Percentiles rank a stretch among this genome's conserved stretches.
phyloP scores from a whole-genome alignment of 345 rosid species.

The Psidium friedrichsthalianum region DNA sequence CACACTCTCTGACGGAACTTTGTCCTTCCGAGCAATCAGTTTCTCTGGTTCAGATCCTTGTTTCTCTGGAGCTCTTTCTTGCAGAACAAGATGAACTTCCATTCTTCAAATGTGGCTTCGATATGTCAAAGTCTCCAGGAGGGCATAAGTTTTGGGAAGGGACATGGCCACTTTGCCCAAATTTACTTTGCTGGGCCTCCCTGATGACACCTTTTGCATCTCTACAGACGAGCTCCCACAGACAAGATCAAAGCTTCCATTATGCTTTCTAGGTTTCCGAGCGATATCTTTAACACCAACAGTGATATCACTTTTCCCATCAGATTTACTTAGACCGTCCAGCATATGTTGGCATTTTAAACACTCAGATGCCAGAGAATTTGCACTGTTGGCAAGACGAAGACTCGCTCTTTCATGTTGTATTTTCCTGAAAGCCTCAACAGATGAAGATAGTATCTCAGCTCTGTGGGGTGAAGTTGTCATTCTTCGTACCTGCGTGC shows the following conservation, averaged over 20 bases:
- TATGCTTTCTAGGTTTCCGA: slow-evolving; percentile 16
- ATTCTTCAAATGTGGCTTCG: slow-evolving; percentile 25
- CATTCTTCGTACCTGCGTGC: slow-evolving; percentile 65
- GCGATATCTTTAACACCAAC: slow-evolving; percentile 10
- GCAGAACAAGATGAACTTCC: slow-evolving; percentile 12
- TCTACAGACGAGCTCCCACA: not conserved
- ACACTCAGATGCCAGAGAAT: slow-evolving; percentile 14
- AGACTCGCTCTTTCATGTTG: slow-evolving; percentile 48
- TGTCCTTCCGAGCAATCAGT: slow-evolving; percentile 33
- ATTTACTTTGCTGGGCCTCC: slow-evolving; percentile 22
- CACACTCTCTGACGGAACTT: slow-evolving; percentile 11
- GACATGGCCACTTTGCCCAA: slow-evolving; percentile 11
- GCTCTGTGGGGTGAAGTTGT: slow-evolving; percentile 68
- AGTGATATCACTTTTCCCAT: slow-evolving; percentile 10
- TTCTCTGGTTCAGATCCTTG: slow-evolving; percentile 30
- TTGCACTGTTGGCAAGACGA: slow-evolving; percentile 9
- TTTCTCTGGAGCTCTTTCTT: slow-evolving; percentile 41
- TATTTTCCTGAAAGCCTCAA: slow-evolving; percentile 66
- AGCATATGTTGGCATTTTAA: slow-evolving; percentile 9
- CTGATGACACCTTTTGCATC: not conserved
- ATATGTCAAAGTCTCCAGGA: slow-evolving; percentile 9
- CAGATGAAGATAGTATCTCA: slow-evolving; percentile 61
- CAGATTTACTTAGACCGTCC: slow-evolving; percentile 10
- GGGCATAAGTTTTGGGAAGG: slow-evolving; percentile 13
- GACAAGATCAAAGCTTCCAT: slow-evolving; percentile 13